These are phyloP conservation scores for Talaromyces thailandensis DNA, from an alignment of 495 filamentous ascomycete species.

Conservation along the genomic window DNA sequence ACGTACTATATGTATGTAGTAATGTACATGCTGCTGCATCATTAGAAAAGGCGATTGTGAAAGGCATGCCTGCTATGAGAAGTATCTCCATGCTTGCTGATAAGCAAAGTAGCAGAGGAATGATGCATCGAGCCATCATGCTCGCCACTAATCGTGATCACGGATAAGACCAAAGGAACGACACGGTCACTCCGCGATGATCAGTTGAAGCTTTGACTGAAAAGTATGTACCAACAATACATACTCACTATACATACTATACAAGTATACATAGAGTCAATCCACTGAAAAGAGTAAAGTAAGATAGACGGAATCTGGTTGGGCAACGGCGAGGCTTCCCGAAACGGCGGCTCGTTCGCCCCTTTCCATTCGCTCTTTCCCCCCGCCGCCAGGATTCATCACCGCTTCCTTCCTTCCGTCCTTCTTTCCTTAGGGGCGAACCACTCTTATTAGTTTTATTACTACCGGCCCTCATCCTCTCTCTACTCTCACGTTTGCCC, in stretches of 20 bases:
- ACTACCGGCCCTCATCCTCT: background rate
- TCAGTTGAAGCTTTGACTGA: background rate
- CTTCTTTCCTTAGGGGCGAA: background rate
- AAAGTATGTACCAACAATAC: too few species aligned
- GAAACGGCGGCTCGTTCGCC: slow-evolving; percentile 1
- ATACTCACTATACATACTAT: too few species aligned
- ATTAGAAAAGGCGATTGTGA: too few species aligned
- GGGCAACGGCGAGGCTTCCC: background rate
- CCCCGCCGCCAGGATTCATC: background rate
- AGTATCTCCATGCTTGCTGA: background rate
- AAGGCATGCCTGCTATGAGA: background rate
- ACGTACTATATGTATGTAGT: too few species aligned
- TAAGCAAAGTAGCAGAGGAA: background rate
- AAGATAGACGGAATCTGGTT: background rate
- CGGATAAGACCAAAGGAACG: background rate
- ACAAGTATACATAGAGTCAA: background rate
- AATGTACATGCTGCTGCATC: too few species aligned
- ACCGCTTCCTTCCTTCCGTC: background rate
- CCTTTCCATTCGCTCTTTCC: background rate
- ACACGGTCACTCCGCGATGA: background rate
- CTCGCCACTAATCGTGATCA: background rate
- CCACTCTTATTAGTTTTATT: too few species aligned
- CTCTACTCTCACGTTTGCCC: background rate
- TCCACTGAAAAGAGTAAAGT: background rate
- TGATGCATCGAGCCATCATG: background rate